phyloP scores from a whole-genome alignment of 2,329 filamentous ascomycete genomes.

The Nothophaeocryptopus gaeumannii region DNA sequence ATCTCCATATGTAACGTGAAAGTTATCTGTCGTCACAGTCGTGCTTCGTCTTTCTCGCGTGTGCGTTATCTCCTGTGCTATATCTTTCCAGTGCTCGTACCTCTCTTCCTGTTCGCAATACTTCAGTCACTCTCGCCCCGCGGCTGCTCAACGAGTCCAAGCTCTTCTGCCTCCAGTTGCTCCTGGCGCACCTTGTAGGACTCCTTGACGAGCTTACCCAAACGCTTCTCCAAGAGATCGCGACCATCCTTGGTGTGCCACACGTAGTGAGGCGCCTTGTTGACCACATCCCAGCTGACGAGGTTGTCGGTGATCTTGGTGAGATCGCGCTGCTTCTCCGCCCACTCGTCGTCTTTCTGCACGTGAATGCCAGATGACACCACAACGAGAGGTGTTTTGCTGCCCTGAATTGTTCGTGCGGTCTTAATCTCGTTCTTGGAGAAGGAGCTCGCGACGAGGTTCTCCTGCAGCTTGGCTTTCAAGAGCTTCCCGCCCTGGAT shows the following conservation, averaged over 20 bases:
- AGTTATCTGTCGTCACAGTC: background rate
- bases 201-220: slow-evolving; percentile 63
- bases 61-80: slow-evolving; percentile 1
- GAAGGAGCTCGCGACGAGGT: slow-evolving; percentile 78
- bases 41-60: background rate
- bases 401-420: slow-evolving; percentile 74
- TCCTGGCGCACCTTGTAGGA: slow-evolving; percentile 15
- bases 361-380: slow-evolving; percentile 77
- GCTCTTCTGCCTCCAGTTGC: slow-evolving; percentile 2
- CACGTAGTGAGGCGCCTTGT: slow-evolving; percentile 78
- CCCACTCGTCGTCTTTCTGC: slow-evolving; percentile 68
- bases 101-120: background rate
- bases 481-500: slow-evolving; percentile 80
- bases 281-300: slow-evolving; percentile 80
- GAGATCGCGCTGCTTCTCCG: slow-evolving; percentile 78
- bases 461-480: slow-evolving; percentile 90
- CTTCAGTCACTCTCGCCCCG: slow-evolving; percentile 5
- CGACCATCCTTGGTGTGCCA: slow-evolving; percentile 76
- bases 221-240: slow-evolving; percentile 71
- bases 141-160: slow-evolving; percentile 1
- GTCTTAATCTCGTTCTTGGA: slow-evolving; percentile 78
- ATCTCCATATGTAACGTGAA: slow-evolving; percentile 1
- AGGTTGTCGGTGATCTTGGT: slow-evolving; percentile 77
- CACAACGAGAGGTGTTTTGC: slow-evolving; percentile 72
- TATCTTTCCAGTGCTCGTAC: background rate